Evolutionary conservation across 768 basidiomycete species (phyloP), one percentile per base, ranked within the genome.

Genomic region (Saitozyma podzolica): DNA sequence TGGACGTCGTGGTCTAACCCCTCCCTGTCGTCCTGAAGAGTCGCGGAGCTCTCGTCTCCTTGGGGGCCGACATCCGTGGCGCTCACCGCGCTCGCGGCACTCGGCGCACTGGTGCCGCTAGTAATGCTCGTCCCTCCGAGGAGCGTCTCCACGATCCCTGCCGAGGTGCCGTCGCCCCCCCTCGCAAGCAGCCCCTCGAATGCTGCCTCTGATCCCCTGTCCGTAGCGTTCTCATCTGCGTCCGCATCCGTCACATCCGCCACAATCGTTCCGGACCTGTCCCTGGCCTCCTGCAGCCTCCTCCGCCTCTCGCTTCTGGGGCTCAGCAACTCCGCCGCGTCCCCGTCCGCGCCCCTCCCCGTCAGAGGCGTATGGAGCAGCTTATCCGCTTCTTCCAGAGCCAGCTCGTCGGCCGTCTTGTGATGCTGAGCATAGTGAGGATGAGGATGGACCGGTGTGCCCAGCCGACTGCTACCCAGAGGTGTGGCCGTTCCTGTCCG

Each of bases 391-490:
- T 69, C 73, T 43, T 64, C 62, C 8, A 66, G 55, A 40, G 70
- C 62, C 6, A 68, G 59, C 40, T 74, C 68, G 47, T 72, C 68
- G 17, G 70, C 63, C 19, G 73, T 66, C 37, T 58, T 63, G 50
- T 68, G 70, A 52, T 71, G 69, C 9, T 60, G 64, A 16, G 42
- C 6, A 13, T 47, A 17, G 2, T 60, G 64, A 16, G 42, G 17
- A 13, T 47, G 45, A 2, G 58, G 4, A 59, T 67, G 45, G 45
- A 42, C 11, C 56, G 54, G 55, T 39, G 56, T 29, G 29, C 29
- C 29, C 29, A 29, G 29, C 29, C 29, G 29, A 29, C 29, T 29
- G 5, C 29, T 5, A 29, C 29, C 29, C 29, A 29, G 29, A 29
- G 29, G 29, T 5, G 29, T 29, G 29, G 29, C 29, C 29, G 29